Evolutionary conservation across 202 grass and related monocot species (phyloP).

Genomic region (Schoenoplectus tabernaemontani): DNA sequence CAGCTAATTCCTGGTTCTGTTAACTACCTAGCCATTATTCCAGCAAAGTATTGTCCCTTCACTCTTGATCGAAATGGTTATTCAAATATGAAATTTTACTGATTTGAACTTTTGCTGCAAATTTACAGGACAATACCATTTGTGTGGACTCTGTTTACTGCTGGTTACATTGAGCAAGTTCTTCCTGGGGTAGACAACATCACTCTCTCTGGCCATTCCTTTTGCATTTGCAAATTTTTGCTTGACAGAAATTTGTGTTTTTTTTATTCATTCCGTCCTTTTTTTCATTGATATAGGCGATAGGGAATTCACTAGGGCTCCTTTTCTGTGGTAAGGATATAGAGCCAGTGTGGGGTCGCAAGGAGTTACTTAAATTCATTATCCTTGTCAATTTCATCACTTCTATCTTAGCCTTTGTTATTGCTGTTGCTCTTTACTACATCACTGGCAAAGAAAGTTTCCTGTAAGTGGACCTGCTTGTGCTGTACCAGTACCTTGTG

Average conservation of each 20-base stretch:
- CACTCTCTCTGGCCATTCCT: not conserved
- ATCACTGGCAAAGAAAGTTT: constrained; percentile 87
- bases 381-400: constrained; percentile 81
- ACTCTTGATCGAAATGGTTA: not conserved
- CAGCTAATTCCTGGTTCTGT: constrained; percentile 68
- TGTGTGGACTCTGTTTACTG: constrained; percentile 88
- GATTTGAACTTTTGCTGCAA: not conserved
- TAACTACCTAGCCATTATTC: constrained; percentile 77
- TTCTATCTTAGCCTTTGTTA: constrained; percentile 62
- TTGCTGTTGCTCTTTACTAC: constrained; percentile 84
- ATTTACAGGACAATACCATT: constrained; percentile 87
- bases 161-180: constrained; percentile 93
- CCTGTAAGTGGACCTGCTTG: constrained; percentile 48
- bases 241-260: not conserved
- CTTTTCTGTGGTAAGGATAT: constrained; percentile 88
- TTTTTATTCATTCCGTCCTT: not conserved
- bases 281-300: constrained; percentile 43
- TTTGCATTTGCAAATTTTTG: not conserved
- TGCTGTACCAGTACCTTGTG: not conserved
- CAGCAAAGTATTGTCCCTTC: constrained; percentile 45
- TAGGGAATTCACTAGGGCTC: constrained; percentile 79
- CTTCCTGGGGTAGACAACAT: constrained; percentile 62
- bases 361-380: constrained; percentile 91
- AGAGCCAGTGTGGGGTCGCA: constrained; percentile 88
- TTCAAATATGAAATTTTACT: constrained; percentile 1